phyloP scores from a whole-genome alignment of 768 basidiomycete genomes.

The Austroboletus eburneus region DNA sequence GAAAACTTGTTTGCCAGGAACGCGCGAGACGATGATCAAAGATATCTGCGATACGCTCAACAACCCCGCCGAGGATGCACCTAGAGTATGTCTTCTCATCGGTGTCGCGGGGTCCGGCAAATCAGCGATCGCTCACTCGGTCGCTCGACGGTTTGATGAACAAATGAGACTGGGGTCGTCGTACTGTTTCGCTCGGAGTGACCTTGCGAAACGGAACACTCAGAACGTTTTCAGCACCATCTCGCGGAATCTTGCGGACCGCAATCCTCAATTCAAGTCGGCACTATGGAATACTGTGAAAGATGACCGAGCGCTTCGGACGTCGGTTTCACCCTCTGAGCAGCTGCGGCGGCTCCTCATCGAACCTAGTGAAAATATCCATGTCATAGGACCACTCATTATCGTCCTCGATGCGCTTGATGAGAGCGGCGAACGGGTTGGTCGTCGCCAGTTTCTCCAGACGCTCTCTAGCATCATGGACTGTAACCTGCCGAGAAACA shows the following conservation, averaged over 20 bases:
- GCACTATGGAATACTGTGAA: constrained; percentile 17
- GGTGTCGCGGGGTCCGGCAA: constrained; percentile 31
- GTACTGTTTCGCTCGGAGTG: constrained; percentile 24
- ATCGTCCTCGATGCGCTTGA: constrained; percentile 35
- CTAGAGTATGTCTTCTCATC: constrained; percentile 25
- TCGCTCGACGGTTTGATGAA: constrained; percentile 24
- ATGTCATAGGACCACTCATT: constrained; percentile 29
- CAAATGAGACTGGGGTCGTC: constrained; percentile 30
- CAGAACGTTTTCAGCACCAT: constrained; percentile 32
- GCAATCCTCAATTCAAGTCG: constrained; percentile 23
- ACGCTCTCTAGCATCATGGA: constrained; percentile 8
- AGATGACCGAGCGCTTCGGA: constrained; percentile 22
- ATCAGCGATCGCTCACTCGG: constrained; percentile 29
- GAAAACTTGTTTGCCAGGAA: constrained; percentile 18
- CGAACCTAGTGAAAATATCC: constrained; percentile 19
- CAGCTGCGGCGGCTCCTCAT: constrained; percentile 30
- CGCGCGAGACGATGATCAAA: constrained; percentile 14
- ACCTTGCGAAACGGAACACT: constrained; percentile 16
- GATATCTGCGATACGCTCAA: constrained; percentile 18
- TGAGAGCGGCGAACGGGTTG: constrained; percentile 19
- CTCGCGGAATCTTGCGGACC: constrained; percentile 30
- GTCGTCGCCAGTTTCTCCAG: constrained; percentile 16
- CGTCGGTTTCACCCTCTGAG: constrained; percentile 10
- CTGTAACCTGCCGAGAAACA: constrained; percentile 18
- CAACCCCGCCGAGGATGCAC: constrained; percentile 7